Conservation (phyloP, 257 asterid genomes). For the Buddleja alternifolia region DNA sequence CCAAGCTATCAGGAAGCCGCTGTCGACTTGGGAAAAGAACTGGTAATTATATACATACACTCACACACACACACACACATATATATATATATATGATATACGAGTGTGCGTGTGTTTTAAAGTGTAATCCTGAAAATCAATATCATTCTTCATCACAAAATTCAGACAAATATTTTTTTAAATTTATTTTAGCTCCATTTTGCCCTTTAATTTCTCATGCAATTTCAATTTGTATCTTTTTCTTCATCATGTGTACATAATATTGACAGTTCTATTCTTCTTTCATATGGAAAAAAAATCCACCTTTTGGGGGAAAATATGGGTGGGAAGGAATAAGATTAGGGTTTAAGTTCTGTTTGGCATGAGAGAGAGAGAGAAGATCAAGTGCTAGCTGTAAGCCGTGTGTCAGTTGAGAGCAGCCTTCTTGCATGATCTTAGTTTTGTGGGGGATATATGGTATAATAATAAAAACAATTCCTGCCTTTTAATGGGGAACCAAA, state of each 20-base stretch:
- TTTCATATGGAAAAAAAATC: too few relatives aligned
- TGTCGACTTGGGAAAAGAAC: constrained; percentile 70
- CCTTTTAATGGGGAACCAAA: constrained; percentile 70
- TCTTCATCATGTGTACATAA: background rate
- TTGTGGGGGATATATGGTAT: constrained; percentile 13
- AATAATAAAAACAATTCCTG: constrained; percentile 23
- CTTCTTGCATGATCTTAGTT: constrained; percentile 76
- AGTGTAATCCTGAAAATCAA: too few relatives aligned
- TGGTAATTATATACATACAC: constrained; percentile 57
- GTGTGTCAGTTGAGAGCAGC: constrained; percentile 68
- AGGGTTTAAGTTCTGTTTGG: constrained; percentile 68
- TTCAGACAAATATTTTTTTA: too few relatives aligned
- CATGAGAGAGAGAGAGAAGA: constrained; percentile 46
- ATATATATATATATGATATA: background rate
- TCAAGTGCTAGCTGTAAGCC: constrained; percentile 66
- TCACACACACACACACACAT: background rate
- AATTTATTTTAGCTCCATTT: too few relatives aligned
- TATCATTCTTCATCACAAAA: too few relatives aligned
- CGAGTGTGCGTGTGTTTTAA: too few relatives aligned
- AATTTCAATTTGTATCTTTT: background rate
- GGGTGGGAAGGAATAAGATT: constrained; percentile 33
- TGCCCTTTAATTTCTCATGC: too few relatives aligned
- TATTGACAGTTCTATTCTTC: background rate
- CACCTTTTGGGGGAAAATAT: background rate
- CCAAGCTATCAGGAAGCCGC: constrained; percentile 87